A percentile compares a stretch with the other conserved stretches of the same genome.
Evolutionary conservation across 495 filamentous ascomycete genomes (phyloP).

Genomic region (Penicillium turbatum): DNA sequence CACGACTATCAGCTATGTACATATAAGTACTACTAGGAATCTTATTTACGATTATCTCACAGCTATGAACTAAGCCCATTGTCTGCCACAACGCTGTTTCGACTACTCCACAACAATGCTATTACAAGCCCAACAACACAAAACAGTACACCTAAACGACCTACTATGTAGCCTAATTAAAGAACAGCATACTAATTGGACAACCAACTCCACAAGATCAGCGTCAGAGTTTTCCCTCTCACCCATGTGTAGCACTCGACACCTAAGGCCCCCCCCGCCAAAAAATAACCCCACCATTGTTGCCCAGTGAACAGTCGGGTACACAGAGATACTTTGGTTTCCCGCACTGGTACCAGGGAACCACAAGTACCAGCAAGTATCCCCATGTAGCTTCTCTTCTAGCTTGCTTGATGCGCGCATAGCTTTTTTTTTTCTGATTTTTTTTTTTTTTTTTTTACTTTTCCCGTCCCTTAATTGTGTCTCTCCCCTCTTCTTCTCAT

Average conservation of each 20-base stretch:
- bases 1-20: too few relatives aligned
- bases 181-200: neutral
- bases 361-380: constrained; percentile 6
- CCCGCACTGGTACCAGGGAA: neutral
- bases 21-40: too few relatives aligned
- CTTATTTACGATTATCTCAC: too few relatives aligned
- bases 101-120: too few relatives aligned
- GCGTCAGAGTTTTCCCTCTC: constrained; percentile 10
- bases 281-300: neutral
- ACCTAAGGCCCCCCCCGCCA: constrained; percentile 14
- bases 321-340: constrained; percentile 1
- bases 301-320: constrained; percentile 5
- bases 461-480: neutral
- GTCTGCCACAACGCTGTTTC: too few relatives aligned
- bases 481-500: neutral
- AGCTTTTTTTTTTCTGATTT: constrained; percentile 8
- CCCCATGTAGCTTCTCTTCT: neutral
- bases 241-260: constrained; percentile 1
- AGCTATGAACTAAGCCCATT: too few relatives aligned
- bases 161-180: too few relatives aligned
- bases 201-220: constrained; percentile 4
- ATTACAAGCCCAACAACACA: too few relatives aligned
- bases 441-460: constrained; percentile 6
- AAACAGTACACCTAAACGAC: too few relatives aligned
- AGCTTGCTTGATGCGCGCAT: constrained; percentile 15